Percentiles rank a stretch among this genome's conserved stretches.
These are phyloP conservation scores for Boletus sp. DNA, from an alignment of 768 basidiomycete genomes.

Conservation along the genomic window DNA sequence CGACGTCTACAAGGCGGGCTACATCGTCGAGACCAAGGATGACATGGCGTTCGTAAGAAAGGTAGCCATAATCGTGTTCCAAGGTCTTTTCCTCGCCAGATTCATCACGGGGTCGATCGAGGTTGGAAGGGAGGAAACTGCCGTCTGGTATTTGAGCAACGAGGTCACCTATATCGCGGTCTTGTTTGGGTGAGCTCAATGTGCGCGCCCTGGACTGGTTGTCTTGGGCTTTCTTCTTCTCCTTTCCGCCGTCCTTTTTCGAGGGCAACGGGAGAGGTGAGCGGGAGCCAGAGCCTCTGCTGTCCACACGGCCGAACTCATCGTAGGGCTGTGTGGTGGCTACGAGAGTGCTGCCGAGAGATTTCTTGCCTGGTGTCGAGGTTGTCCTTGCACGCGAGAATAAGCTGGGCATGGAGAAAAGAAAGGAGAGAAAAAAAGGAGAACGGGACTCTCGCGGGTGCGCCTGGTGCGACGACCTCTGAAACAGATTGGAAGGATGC, in stretches of 20 bases:
- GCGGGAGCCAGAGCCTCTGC: conserved; percentile 39
- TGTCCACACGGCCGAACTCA: conserved; percentile 63
- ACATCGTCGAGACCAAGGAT: conserved; percentile 75
- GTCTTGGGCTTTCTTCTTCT: conserved; percentile 41
- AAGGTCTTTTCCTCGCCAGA: conserved; percentile 38
- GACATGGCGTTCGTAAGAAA: conserved; percentile 69
- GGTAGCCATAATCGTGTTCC: conserved; percentile 63
- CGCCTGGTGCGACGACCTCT: conserved; percentile 18
- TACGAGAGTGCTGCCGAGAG: conserved; percentile 6
- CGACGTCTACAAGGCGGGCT: conserved; percentile 63
- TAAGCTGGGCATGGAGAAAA: conserved; percentile 61
- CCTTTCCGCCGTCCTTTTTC: conserved; percentile 49
- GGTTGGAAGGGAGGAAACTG: conserved; percentile 49
- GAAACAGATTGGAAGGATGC: conserved; percentile 6
- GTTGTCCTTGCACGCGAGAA: conserved; percentile 68
- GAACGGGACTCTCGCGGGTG: conserved; percentile 4
- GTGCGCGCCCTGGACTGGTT: conserved; percentile 40
- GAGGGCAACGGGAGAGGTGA: conserved; percentile 17
- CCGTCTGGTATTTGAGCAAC: conserved; percentile 46
- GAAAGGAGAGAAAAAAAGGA: background rate
- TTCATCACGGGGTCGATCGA: conserved; percentile 45
- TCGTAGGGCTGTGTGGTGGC: conserved; percentile 36
- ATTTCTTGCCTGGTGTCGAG: conserved; percentile 51
- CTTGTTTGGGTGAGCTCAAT: conserved; percentile 36
- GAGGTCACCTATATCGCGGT: conserved; percentile 32